Conservation (phyloP, 805 yeast species). For the Helenozyma rhizophorensis region DNA sequence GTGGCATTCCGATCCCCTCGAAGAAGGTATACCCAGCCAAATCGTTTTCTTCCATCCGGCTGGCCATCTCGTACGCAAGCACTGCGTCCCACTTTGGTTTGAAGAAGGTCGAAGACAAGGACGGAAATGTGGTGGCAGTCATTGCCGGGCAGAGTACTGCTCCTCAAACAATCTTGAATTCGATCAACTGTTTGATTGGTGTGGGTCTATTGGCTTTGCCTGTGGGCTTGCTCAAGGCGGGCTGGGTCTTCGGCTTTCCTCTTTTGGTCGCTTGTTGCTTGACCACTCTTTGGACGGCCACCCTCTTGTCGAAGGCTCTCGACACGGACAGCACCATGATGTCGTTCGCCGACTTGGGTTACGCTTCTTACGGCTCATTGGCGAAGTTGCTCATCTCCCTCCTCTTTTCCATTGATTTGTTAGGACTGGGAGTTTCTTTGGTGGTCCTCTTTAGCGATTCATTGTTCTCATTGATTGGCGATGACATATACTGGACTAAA, state of each 20-base stretch:
- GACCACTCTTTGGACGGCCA: constrained; percentile 74
- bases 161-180: constrained; percentile 64
- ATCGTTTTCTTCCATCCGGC: constrained; percentile 42
- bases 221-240: constrained; percentile 59
- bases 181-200: constrained; percentile 63
- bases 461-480: constrained; percentile 37
- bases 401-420: constrained; percentile 68
- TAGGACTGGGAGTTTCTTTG: constrained; percentile 79
- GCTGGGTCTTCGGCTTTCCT: constrained; percentile 62
- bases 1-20: constrained; percentile 20
- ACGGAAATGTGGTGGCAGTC: constrained; percentile 67
- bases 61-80: constrained; percentile 31
- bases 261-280: constrained; percentile 57
- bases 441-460: constrained; percentile 85
- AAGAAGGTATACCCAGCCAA: constrained; percentile 32
- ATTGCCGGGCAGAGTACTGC: constrained; percentile 79
- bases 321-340: constrained; percentile 26
- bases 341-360: constrained; percentile 29
- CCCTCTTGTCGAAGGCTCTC: constrained; percentile 39
- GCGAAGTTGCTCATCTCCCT: constrained; percentile 73
- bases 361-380: constrained; percentile 33
- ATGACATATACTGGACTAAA: constrained; percentile 34
- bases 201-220: constrained; percentile 67
- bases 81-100: constrained; percentile 50
- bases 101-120: constrained; percentile 62